These are phyloP conservation scores for Lactarius pseudohatsudake DNA, from an alignment of 768 basidiomycete species.

Conservation along the genomic window DNA sequence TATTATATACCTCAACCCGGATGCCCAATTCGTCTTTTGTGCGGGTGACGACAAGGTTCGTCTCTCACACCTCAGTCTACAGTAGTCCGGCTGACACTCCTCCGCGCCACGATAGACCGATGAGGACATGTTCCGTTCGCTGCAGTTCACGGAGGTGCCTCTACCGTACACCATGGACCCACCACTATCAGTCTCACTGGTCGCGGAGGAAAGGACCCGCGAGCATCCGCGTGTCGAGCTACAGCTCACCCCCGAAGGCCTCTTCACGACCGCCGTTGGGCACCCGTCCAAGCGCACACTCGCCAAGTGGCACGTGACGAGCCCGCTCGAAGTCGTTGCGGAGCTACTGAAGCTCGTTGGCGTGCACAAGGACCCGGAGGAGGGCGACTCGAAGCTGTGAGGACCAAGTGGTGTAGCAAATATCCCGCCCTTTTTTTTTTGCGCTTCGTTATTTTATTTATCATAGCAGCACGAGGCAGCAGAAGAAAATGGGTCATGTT, in stretches of 20 bases:
- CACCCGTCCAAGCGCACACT: constrained; percentile 86
- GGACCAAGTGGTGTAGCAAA: not conserved
- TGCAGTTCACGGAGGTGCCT: constrained; percentile 51
- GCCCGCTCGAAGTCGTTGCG: constrained; percentile 82
- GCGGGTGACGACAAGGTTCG: constrained; percentile 95
- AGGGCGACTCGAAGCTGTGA: constrained; percentile 16
- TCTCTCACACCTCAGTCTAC: not conserved
- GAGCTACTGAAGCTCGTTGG: constrained; percentile 67
- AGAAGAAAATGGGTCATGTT: not conserved
- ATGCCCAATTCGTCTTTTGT: constrained; percentile 95
- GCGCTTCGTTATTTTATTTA: constrained; percentile 33
- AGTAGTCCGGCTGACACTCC: not conserved
- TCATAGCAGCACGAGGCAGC: not conserved
- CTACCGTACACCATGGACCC: constrained; percentile 44
- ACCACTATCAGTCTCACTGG: constrained; percentile 51
- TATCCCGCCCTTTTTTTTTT: not conserved
- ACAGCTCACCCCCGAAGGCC: constrained; percentile 58
- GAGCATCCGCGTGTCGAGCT: constrained; percentile 55
- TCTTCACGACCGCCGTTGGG: constrained; percentile 95
- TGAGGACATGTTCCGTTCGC: constrained; percentile 98
- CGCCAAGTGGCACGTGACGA: constrained; percentile 90
- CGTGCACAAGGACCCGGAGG: constrained; percentile 9
- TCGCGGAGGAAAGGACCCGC: constrained; percentile 33
- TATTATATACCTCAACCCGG: constrained; percentile 88
- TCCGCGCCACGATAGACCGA: constrained; percentile 61